These are phyloP conservation scores for Phytophthora brassicae DNA, from an alignment of 352 stramenopile species.

Conservation along the genomic window DNA sequence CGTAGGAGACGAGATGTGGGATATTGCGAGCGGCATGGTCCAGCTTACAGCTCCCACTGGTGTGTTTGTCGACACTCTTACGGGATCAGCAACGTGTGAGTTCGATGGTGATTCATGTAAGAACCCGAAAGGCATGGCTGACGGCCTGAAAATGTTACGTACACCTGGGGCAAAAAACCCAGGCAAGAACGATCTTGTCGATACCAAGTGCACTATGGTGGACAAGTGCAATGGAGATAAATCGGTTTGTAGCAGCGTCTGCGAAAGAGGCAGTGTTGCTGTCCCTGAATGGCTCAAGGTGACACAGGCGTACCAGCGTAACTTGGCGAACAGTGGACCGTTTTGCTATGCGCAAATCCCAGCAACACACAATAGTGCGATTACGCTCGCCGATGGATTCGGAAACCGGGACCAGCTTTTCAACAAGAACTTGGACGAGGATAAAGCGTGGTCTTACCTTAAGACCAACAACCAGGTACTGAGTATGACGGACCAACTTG, in stretches of 20 bases:
- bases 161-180: constrained; percentile 37
- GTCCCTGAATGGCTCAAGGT: constrained; percentile 44
- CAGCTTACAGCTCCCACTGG: constrained; percentile 31
- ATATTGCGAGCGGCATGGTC: constrained; percentile 52
- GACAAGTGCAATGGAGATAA: constrained; percentile 47
- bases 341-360: constrained; percentile 60
- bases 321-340: constrained; percentile 41
- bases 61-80: constrained; percentile 44
- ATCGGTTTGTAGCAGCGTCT: constrained; percentile 50
- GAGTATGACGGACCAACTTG: constrained; percentile 63
- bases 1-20: constrained; percentile 30
- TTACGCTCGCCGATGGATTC: constrained; percentile 61
- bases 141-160: constrained; percentile 25
- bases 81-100: constrained; percentile 32
- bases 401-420: constrained; percentile 70
- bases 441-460: constrained; percentile 55
- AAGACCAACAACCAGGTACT: constrained; percentile 75
- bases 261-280: constrained; percentile 38
- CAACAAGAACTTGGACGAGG: constrained; percentile 42
- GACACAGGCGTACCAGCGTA: constrained; percentile 51
- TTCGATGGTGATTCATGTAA: constrained; percentile 45
- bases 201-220: constrained; percentile 41
- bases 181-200: constrained; percentile 44
- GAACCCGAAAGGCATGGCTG: constrained; percentile 35
- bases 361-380: constrained; percentile 70